phyloP scores from a whole-genome alignment of 2,329 filamentous ascomycete species.

The Colletotrichum karsti region DNA sequence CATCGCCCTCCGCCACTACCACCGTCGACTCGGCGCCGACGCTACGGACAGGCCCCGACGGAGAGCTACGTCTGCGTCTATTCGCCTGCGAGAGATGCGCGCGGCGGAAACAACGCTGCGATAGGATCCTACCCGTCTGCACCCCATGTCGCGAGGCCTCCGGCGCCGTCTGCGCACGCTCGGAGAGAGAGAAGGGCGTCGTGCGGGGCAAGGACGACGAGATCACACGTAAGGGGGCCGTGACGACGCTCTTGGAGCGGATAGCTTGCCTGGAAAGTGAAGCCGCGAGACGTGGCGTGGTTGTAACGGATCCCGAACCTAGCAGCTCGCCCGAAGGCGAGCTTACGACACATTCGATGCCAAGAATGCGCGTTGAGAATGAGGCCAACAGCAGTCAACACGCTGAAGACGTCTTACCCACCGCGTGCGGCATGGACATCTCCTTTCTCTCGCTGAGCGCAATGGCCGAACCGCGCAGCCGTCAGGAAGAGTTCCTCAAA shows the following conservation, averaged over 20 bases:
- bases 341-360: too few species aligned
- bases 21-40: neutral
- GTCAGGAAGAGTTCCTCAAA: constrained; percentile 25
- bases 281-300: too few species aligned
- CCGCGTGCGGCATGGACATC: constrained; percentile 1
- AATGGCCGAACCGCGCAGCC: constrained; percentile 24
- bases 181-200: neutral
- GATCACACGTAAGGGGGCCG: constrained; percentile 16
- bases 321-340: too few species aligned
- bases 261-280: too few species aligned
- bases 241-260: constrained; percentile 10
- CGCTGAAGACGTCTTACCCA: too few species aligned
- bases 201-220: neutral
- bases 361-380: too few species aligned
- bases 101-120: constrained; percentile 26
- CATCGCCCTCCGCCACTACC: neutral
- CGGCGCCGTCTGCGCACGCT: neutral
- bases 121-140: constrained; percentile 13
- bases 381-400: too few species aligned
- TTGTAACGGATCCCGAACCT: too few species aligned
- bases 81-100: constrained; percentile 1
- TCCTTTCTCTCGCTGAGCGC: constrained; percentile 16
- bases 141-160: constrained; percentile 1
- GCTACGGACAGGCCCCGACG: neutral
- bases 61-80: neutral